Conservation (phyloP, 257 asterid species). For the Petrea volubilis region DNA sequence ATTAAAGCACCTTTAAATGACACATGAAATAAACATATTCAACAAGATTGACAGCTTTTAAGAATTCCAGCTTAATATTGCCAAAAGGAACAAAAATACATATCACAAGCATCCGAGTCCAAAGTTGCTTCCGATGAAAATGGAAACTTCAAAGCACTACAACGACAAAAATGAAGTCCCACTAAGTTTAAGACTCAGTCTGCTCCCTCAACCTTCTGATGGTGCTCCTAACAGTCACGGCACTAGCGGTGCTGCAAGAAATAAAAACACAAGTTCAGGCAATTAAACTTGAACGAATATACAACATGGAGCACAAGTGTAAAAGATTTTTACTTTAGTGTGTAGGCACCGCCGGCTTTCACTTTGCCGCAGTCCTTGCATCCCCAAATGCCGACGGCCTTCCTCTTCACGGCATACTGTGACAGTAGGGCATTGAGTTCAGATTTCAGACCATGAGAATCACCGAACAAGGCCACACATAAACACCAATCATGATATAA, state of each 20-base stretch:
- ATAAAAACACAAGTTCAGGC: not conserved
- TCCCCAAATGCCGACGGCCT: slow-evolving; percentile 72
- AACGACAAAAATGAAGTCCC: not conserved
- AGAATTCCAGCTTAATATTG: not conserved
- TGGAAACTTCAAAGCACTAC: slow-evolving; percentile 2
- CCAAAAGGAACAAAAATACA: not conserved
- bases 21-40: not conserved
- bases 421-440: not conserved
- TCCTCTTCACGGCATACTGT: slow-evolving; percentile 68
- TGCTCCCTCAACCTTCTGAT: slow-evolving; percentile 72
- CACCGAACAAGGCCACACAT: not conserved
- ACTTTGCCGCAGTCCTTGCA: slow-evolving; percentile 75
- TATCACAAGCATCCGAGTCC: not conserved
- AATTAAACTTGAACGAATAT: not conserved
- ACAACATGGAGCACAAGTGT: not conserved
- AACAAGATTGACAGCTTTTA: not conserved
- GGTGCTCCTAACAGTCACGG: slow-evolving; percentile 73
- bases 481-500: not conserved
- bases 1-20: not conserved
- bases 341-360: slow-evolving; percentile 74
- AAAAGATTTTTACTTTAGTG: slow-evolving; percentile 40
- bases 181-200: slow-evolving; percentile 49
- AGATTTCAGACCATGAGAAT: not conserved
- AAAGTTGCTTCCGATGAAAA: not conserved
- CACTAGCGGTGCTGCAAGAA: slow-evolving; percentile 61